phyloP scores from a whole-genome alignment of 2,329 filamentous ascomycete species.

The Dactylellina drechsleri region DNA sequence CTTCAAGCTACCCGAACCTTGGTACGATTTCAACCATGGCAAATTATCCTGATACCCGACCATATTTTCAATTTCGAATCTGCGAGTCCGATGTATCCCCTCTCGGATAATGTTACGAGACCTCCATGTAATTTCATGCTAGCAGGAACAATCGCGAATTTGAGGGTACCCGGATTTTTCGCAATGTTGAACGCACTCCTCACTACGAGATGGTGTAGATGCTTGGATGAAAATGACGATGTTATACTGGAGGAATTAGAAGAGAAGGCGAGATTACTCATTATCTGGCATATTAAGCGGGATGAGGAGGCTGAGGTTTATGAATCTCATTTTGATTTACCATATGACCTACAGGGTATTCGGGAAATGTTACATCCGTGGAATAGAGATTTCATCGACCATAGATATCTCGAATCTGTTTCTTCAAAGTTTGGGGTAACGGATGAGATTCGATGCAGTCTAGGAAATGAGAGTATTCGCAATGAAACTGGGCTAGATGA shows the following conservation, averaged over 20 bases:
- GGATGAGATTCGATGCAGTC: no score
- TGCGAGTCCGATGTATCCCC: neutral
- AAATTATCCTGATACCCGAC: constrained; percentile 42
- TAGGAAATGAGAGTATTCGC: no score
- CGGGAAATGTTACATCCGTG: constrained; percentile 9
- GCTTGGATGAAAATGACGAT: neutral
- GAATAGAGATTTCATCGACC: constrained; percentile 24
- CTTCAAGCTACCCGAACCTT: constrained; percentile 16
- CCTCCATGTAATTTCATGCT: constrained; percentile 7
- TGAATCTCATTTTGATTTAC: neutral
- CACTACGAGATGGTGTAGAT: constrained; percentile 9
- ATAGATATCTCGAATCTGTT: neutral
- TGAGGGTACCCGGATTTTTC: constrained; percentile 19
- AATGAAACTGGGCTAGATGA: no score
- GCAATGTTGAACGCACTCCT: constrained; percentile 38
- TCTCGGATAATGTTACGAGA: constrained; percentile 7
- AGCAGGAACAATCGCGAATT: neutral
- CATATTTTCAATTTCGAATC: constrained; percentile 24
- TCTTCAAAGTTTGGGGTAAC: no score
- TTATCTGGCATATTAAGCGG: constrained; percentile 26
- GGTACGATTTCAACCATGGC: constrained; percentile 37
- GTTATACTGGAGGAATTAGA: constrained; percentile 10
- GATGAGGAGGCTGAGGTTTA: constrained; percentile 18
- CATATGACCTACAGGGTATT: constrained; percentile 22
- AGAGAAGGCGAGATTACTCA: constrained; percentile 22